These are phyloP conservation scores for Candida boidinii DNA, from an alignment of 805 yeast species.

Conservation along the genomic window DNA sequence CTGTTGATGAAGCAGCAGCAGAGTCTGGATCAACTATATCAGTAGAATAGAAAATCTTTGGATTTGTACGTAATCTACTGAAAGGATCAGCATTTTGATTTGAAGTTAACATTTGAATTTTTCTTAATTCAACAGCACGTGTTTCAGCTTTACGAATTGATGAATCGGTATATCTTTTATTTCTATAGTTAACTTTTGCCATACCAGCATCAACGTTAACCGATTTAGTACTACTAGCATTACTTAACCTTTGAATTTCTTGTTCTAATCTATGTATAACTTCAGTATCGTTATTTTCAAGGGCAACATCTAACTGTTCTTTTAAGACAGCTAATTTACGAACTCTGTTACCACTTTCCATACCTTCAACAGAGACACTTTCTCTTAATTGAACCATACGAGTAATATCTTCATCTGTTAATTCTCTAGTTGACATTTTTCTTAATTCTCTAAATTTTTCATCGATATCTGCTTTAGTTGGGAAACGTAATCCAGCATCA, in stretches of 20 bases:
- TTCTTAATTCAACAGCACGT: slow-evolving; percentile 48
- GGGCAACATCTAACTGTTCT: slow-evolving; percentile 71
- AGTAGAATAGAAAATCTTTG: slow-evolving; percentile 69
- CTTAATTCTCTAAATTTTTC: slow-evolving; percentile 56
- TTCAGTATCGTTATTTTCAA: slow-evolving; percentile 42
- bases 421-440: slow-evolving; percentile 52
- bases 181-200: slow-evolving; percentile 74
- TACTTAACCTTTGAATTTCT: slow-evolving; percentile 30
- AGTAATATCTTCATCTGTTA: slow-evolving; percentile 69
- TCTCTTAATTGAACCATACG: slow-evolving; percentile 70
- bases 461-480: slow-evolving; percentile 55
- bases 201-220: slow-evolving; percentile 37
- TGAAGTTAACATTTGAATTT: slow-evolving; percentile 33
- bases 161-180: slow-evolving; percentile 72
- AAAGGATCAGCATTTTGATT: slow-evolving; percentile 58
- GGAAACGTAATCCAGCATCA: slow-evolving; percentile 48
- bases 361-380: slow-evolving; percentile 40
- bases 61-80: slow-evolving; percentile 78
- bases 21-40: too few relatives aligned
- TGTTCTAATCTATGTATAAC: slow-evolving; percentile 37
- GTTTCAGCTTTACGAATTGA: slow-evolving; percentile 75
- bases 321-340: slow-evolving; percentile 61
- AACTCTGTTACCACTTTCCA: slow-evolving; percentile 67
- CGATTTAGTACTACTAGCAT: slow-evolving; percentile 24
- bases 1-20: slow-evolving; percentile 23